A percentile compares a stretch with the other conserved stretches of the same genome.
Conservation (phyloP, 1,284 basidiomycete species). For the Cryptococcus sp. region DNA sequence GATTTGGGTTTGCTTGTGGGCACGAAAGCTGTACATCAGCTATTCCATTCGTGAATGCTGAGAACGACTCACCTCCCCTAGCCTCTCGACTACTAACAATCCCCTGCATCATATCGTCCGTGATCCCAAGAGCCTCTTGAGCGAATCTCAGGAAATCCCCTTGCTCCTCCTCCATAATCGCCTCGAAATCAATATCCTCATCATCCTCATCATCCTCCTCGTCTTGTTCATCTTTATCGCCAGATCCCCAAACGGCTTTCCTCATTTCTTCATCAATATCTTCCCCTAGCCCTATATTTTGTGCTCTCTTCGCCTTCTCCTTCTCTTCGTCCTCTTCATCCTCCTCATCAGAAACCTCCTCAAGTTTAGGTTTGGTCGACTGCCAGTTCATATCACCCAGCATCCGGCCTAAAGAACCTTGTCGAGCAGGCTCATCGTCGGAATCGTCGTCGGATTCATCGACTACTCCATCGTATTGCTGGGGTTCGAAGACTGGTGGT, state of each 20-base stretch:
- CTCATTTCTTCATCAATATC: slow-evolving; percentile 79
- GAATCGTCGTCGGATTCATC: slow-evolving; percentile 76
- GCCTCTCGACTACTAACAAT: slow-evolving; percentile 69
- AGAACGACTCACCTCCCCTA: slow-evolving; percentile 54
- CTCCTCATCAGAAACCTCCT: slow-evolving; percentile 26
- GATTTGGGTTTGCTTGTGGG: slow-evolving; percentile 2
- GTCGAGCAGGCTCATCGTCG: slow-evolving; percentile 49
- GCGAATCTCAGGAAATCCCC: slow-evolving; percentile 91
- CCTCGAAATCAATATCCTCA: slow-evolving; percentile 48
- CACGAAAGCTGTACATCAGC: slow-evolving; percentile 6
- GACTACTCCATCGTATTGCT: slow-evolving; percentile 72
- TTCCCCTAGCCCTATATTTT: slow-evolving; percentile 52
- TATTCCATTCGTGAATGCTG: background rate
- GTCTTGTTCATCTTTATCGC: slow-evolving; percentile 57
- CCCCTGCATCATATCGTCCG: slow-evolving; percentile 72
- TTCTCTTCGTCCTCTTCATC: slow-evolving; percentile 22
- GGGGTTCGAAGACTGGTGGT: slow-evolving; percentile 69
- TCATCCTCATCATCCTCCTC: slow-evolving; percentile 19
- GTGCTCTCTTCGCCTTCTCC: slow-evolving; percentile 12
- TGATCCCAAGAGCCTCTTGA: slow-evolving; percentile 78
- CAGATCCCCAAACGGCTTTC: slow-evolving; percentile 71
- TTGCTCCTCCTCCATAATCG: slow-evolving; percentile 74
- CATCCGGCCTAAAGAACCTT: slow-evolving; percentile 32
- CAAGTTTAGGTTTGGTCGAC: slow-evolving; percentile 23
- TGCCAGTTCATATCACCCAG: slow-evolving; percentile 38